These are phyloP conservation scores for Penicillium brasilianum DNA, from an alignment of 2,329 filamentous ascomycete species.

Conservation along the genomic window DNA sequence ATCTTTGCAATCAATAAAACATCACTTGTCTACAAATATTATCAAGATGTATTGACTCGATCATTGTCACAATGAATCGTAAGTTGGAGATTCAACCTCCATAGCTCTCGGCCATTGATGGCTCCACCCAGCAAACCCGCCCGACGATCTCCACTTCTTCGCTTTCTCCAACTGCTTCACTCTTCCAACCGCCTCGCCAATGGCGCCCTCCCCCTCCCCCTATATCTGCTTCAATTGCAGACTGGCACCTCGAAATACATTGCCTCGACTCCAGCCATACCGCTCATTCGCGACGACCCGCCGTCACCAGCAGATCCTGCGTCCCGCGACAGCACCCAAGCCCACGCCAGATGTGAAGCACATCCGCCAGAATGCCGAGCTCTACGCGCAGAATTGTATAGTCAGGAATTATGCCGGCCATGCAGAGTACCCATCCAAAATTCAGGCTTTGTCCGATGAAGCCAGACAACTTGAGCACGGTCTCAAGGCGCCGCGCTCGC, in stretches of 20 bases:
- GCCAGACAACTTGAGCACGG: conserved; percentile 46
- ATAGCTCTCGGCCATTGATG: not conserved
- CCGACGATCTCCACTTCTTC: conserved; percentile 18
- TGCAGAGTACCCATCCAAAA: conserved; percentile 57
- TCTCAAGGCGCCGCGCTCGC: conserved; percentile 47
- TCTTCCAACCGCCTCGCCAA: conserved; percentile 19
- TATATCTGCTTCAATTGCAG: conserved; percentile 45
- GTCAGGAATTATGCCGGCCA: conserved; percentile 78
- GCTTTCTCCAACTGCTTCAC: conserved; percentile 14
- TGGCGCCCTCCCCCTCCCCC: conserved; percentile 35
- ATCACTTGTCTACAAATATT: no score
- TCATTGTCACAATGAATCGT: not conserved
- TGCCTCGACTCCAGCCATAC: conserved; percentile 20
- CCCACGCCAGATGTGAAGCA: conserved; percentile 82
- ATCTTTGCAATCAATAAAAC: not conserved
- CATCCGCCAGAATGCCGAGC: conserved; percentile 81
- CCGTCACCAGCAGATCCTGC: conserved; percentile 38
- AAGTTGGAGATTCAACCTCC: not conserved
- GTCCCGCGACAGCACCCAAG: conserved; percentile 77
- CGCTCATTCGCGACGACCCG: conserved; percentile 31
- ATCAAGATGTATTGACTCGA: not conserved
- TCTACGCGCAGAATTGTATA: conserved; percentile 81
- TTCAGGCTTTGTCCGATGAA: conserved; percentile 51
- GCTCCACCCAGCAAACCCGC: conserved; percentile 5
- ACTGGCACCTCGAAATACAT: conserved; percentile 18